phyloP scores from a whole-genome alignment of 495 filamentous ascomycete species.

The Penicillium robsamsonii region DNA sequence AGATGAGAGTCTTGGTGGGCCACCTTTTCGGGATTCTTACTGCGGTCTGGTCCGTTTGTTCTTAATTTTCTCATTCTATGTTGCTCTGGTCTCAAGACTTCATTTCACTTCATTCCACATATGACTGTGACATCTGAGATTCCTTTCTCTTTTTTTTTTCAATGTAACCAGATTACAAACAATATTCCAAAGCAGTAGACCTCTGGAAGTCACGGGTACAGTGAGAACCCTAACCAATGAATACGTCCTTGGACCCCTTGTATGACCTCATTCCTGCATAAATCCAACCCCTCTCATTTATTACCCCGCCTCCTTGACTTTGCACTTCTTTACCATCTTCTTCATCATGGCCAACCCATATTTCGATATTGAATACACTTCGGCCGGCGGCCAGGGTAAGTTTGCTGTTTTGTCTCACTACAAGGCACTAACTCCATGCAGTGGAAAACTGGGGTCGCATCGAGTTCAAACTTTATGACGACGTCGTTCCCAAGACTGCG shows the following conservation, averaged over 20 bases:
- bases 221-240: too few species aligned
- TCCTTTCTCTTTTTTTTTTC: too few species aligned
- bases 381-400: not conserved
- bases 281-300: not conserved
- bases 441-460: slow-evolving; percentile 55
- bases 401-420: not conserved
- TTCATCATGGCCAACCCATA: not conserved
- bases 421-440: not conserved
- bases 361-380: not conserved
- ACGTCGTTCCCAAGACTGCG: slow-evolving; percentile 80
- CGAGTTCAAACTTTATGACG: slow-evolving; percentile 78
- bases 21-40: not conserved
- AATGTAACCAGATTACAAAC: not conserved
- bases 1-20: not conserved
- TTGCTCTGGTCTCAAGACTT: not conserved
- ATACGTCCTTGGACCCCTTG: too few species aligned
- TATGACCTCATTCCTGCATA: not conserved
- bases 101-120: too few species aligned
- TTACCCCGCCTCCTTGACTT: not conserved
- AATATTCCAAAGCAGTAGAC: too few species aligned
- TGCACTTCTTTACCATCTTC: not conserved
- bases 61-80: not conserved
- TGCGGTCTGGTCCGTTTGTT: not conserved
- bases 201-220: too few species aligned
- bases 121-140: not conserved